Percentiles rank a stretch among this genome's conserved stretches.
Evolutionary conservation across 2,329 filamentous ascomycete genomes (phyloP).

Genomic region (Colletotrichum godetiae): DNA sequence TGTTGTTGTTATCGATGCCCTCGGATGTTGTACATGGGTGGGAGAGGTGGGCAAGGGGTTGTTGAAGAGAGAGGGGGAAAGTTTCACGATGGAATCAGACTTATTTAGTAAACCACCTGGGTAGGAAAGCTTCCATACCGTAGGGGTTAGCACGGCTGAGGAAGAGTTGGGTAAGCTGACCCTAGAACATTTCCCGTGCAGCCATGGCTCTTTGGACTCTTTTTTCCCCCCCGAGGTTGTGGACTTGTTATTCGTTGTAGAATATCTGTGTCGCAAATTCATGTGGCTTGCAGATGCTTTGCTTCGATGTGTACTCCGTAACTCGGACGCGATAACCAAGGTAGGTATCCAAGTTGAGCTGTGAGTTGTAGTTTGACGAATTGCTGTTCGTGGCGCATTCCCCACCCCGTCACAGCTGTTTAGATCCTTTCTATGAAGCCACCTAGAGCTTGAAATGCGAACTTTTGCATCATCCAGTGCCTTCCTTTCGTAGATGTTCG

Average conservation of each 20-base stretch:
- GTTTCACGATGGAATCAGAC: constrained; percentile 29
- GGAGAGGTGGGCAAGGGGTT: not conserved
- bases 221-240: too few species aligned
- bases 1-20: not conserved
- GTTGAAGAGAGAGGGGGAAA: not conserved
- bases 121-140: not conserved
- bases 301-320: not conserved
- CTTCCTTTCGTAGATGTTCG: not conserved
- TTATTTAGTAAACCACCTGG: not conserved
- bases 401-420: too few species aligned
- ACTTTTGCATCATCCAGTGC: too few species aligned
- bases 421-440: too few species aligned
- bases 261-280: not conserved
- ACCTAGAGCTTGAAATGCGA: too few species aligned
- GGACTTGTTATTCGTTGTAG: not conserved
- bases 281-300: not conserved
- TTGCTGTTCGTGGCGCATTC: too few species aligned
- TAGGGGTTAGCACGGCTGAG: not conserved
- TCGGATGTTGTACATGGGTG: not conserved
- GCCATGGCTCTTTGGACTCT: too few species aligned
- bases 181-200: not conserved
- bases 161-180: not conserved
- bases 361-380: not conserved
- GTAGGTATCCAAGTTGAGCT: not conserved
- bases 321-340: not conserved